A percentile compares a stretch with the other conserved stretches of the same genome.
phyloP scores from a whole-genome alignment of 2,329 filamentous ascomycete genomes.

The Chaetomiaceae sp. region DNA sequence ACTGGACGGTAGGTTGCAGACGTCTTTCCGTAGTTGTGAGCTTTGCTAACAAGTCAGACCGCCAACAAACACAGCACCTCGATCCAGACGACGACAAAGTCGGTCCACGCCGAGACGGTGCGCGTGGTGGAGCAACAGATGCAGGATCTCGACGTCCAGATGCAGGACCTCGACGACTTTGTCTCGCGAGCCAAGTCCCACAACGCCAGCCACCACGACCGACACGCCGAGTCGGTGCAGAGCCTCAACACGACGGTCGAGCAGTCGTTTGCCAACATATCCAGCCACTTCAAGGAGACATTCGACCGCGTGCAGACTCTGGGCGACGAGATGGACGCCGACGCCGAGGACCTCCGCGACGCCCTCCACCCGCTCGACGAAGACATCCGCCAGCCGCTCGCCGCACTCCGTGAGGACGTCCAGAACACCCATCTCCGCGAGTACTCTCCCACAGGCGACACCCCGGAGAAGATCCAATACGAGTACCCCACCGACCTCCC shows the following conservation, averaged over 20 bases:
- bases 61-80: constrained; percentile 77
- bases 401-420: constrained; percentile 66
- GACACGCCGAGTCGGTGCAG: constrained; percentile 62
- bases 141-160: constrained; percentile 78
- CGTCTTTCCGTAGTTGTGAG: constrained; percentile 43
- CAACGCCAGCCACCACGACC: constrained; percentile 71
- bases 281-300: constrained; percentile 63
- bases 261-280: constrained; percentile 66
- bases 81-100: constrained; percentile 77
- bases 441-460: constrained; percentile 80
- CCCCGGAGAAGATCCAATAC: constrained; percentile 77
- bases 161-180: constrained; percentile 86
- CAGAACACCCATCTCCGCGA: constrained; percentile 62
- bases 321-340: constrained; percentile 60
- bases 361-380: constrained; percentile 25
- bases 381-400: constrained; percentile 64
- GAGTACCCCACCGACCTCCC: constrained; percentile 76
- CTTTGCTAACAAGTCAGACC: constrained; percentile 37
- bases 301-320: constrained; percentile 64
- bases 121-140: constrained; percentile 87
- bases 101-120: constrained; percentile 85
- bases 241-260: constrained; percentile 64
- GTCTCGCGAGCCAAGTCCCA: constrained; percentile 75
- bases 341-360: constrained; percentile 47
- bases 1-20: constrained; percentile 72